Evolutionary conservation across 805 yeast genomes (phyloP), one percentile per base, ranked within the genome.

Genomic region (Jamesozyma hellenica): DNA sequence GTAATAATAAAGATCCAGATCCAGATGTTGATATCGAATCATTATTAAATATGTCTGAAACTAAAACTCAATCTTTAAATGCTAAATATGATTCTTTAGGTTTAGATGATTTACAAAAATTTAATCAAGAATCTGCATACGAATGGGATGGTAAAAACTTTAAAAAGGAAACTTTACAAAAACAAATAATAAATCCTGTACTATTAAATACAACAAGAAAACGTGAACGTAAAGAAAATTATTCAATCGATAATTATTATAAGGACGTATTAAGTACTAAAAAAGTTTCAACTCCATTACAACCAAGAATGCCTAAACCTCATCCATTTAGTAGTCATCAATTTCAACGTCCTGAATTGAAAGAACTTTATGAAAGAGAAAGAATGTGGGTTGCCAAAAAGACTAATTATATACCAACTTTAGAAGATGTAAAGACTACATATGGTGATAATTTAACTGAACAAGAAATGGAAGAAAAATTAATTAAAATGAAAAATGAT

Each of bases 101-200:
- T 34, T 66, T 83, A 42, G 86, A 79, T 55, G 94, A 85, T 42
- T 65, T 83, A 44, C 94, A 83, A 53, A 81, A 80, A 54, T 82
- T 82, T 55, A 68, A 82, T 23, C 74, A 79, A 42, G 82, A 77
- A 42, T 74, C 80, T 3, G 88, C 85, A 9, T 83, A 83, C 59
- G 90, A 83, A 60, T 83, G 94, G 94, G 79, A 83, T 60, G 94
- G 94, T 34, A 77, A 81, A 47, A 79, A 80, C 55, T 83, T 82
- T 65, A 79, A 79, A 58, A 79, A 79, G 58, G 79, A 79, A 50
- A 70, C 66, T 30, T 59, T 64, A 3, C 60, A 65, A n/a, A 62
- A 70, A 21, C 68, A 70, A 8, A 66, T 72, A 32, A 65, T 74
- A 18, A 71, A 70, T 44, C 74, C 78, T 43, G 70, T 72, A 26